Base-by-base conservation (phyloP, 345 rosid genomes). In the Eucalyptus microcorys region DNA sequence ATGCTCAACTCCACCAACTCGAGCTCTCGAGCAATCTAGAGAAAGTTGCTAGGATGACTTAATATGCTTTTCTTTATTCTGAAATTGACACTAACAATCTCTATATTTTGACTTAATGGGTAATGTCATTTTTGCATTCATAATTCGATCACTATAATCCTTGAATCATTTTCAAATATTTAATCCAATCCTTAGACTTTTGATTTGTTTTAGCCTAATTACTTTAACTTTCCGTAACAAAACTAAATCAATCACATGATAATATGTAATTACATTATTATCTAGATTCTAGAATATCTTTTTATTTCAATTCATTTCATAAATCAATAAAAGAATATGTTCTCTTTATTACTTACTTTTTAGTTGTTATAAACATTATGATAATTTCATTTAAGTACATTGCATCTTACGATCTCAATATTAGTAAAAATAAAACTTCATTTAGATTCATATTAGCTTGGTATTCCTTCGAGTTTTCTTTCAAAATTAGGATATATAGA, bases 61-160 rank as follows among this genome's bases (percentile, higher is more conserved):
- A 11, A 59, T 0, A 12, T 59, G 4, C 7, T 50, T 50, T 50
- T 50, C 1, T 59, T 26, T 59, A 11, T 59, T 26, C 0, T 1
- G 22, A 50, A 59, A 59, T 12, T 27, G 8, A 59, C 68, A 59
- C 32, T 27, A 27, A 27, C 7, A 27, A 59, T 12, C 8, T 7
- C 9, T 61, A 30, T 61, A 61, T 7, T 30, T 61, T 61, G 71
- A 1, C 71, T 30, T 30, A 61, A 61, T 14, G 17, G 8, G 16
- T n/a, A 61, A 14, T 61, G 34, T 61, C 71, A 30, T 61, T 14
- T 61, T 61, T 30, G 19, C 15, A 27, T 61, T 30, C 16, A 14
- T 61, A 61, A 61, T 61, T 61, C 19, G 3, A 27, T 61, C 34
- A 14, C 17, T 0, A 4, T 14, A 12, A 61, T 61, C 17, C 71